Evolutionary conservation across 2,329 filamentous ascomycete species (phyloP).

Genomic region (Verticillium nubilum): DNA sequence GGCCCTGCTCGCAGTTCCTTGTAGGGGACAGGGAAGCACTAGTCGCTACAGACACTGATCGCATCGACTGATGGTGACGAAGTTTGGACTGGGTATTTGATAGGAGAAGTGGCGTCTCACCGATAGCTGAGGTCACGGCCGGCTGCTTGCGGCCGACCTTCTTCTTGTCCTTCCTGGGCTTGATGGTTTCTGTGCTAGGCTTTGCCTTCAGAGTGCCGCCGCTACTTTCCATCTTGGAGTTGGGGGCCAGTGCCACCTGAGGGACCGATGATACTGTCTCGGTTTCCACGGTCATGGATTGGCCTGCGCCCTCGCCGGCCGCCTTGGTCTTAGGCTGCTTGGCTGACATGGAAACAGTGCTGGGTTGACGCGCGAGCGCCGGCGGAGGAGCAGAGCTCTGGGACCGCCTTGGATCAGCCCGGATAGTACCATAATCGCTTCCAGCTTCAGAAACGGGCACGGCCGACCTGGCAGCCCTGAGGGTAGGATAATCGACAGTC

Average conservation of each 20-base stretch:
- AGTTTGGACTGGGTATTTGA: constrained; percentile 18
- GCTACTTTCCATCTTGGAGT: constrained; percentile 57
- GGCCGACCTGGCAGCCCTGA: constrained; percentile 36
- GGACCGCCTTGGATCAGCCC: constrained; percentile 33
- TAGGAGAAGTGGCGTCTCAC: constrained; percentile 45
- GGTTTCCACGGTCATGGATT: constrained; percentile 96
- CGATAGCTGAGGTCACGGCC: constrained; percentile 63
- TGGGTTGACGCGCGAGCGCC: constrained; percentile 61
- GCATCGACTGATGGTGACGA: constrained; percentile 35
- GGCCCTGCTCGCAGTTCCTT: constrained; percentile 26
- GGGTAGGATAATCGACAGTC: constrained; percentile 33
- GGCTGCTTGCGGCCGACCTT: constrained; percentile 71
- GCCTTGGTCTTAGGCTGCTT: constrained; percentile 66
- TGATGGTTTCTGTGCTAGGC: constrained; percentile 91
- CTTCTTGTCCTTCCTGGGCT: constrained; percentile 90
- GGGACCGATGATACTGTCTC: constrained; percentile 91
- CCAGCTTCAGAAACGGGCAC: constrained; percentile 50
- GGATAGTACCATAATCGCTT: constrained; percentile 59
- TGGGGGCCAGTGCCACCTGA: constrained; percentile 67
- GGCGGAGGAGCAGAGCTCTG: constrained; percentile 40
- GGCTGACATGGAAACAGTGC: constrained; percentile 53
- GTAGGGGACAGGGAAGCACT: constrained; percentile 27
- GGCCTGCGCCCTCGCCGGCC: constrained; percentile 63
- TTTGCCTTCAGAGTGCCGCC: constrained; percentile 77
- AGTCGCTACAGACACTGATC: constrained; percentile 24